Evolutionary conservation across 176 grass and related monocot species (phyloP), one percentile per base, ranked within the genome.

Genomic region (Canna indica): DNA sequence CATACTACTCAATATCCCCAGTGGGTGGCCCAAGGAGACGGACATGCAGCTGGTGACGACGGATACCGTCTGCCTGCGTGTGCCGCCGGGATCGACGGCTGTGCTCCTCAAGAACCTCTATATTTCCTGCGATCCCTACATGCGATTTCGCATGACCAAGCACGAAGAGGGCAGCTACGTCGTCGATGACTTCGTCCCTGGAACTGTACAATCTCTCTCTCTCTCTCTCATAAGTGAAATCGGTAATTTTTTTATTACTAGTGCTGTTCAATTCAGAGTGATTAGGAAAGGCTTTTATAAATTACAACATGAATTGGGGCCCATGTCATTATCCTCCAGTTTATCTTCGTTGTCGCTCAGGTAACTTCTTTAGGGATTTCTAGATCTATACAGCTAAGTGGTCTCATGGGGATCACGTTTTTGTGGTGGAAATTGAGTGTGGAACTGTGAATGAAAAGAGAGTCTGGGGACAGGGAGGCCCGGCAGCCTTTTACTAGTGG

Each of bases 111-210:
- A 78, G 81, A 83, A 82, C 34, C 67, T 82, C 16, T 77, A 83
- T 60, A 68, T 83, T 41, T 83, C 81, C 34, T 83, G 81, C 63
- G 81, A 83, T 47, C 81, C 81, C 5, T 83, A 83, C 59, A 83
- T 83, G 75, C 68, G 68, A 17, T 1, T 16, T 20, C 70, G 75
- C 47, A 83, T 83, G 81, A 30, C 59, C 34, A 78, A 65, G 17
- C 71, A 72, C 47, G 72, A 59, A 1, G 46, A 75, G 11, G 31
- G 24, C 1, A 45, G 29, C 47, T 48, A 75, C n/a, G n/a, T 81
- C 18, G 29, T 81, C 12, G 32, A 46, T 18, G 71, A 73, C 47
- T 75, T 66, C 67, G 11, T 67, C 35, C 63, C 56, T 5, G 79
- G 79, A 45, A 34, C 71, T 29, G 79, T 81, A 81, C 10, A 22